A percentile compares a stretch with the other conserved stretches of the same genome.
Evolutionary conservation across 2,329 filamentous ascomycete species (phyloP).

Genomic region (Parafenestella ontariensis): DNA sequence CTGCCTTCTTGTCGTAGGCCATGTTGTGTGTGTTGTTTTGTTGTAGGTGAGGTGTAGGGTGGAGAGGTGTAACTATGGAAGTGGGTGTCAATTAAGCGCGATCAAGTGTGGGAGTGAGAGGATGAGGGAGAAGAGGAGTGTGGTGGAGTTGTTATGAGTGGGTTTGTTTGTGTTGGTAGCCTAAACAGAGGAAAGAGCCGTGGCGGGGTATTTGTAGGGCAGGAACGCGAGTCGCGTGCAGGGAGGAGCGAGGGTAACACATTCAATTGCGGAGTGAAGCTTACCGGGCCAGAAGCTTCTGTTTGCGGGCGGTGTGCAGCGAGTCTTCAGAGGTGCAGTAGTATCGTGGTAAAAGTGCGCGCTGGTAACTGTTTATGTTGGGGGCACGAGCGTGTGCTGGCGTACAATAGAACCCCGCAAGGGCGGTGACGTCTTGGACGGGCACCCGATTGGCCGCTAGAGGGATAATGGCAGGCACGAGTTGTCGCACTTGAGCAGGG

Average conservation of each 20-base stretch:
- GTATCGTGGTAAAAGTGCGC: conserved; percentile 15
- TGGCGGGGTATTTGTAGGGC: conserved; percentile 38
- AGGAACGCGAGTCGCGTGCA: conserved; percentile 21
- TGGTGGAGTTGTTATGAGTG: background rate
- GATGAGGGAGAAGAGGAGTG: conserved; percentile 5
- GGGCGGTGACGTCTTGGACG: conserved; percentile 39
- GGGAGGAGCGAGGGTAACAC: conserved; percentile 13
- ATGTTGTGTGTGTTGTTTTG: conserved; percentile 31
- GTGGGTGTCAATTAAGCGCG: conserved; percentile 25
- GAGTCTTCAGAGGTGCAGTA: conserved; percentile 21
- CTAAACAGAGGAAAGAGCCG: conserved; percentile 11
- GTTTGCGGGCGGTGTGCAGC: conserved; percentile 32
- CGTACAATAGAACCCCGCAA: conserved; percentile 28
- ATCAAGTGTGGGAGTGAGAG: conserved; percentile 4
- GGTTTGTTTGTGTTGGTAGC: conserved; percentile 1
- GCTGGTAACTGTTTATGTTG: conserved; percentile 32
- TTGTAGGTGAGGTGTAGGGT: conserved; percentile 11
- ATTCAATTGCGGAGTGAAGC: conserved; percentile 13
- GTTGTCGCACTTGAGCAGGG: conserved; percentile 9
- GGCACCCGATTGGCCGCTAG: conserved; percentile 34
- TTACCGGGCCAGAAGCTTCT: conserved; percentile 30
- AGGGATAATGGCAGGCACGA: conserved; percentile 12
- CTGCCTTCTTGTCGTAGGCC: conserved; percentile 56
- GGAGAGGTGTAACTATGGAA: conserved; percentile 3
- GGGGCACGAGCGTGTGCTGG: conserved; percentile 33